Evolutionary conservation across 805 yeast species (phyloP), one percentile per base, ranked within the genome.

Genomic region (Starmerella floris): DNA sequence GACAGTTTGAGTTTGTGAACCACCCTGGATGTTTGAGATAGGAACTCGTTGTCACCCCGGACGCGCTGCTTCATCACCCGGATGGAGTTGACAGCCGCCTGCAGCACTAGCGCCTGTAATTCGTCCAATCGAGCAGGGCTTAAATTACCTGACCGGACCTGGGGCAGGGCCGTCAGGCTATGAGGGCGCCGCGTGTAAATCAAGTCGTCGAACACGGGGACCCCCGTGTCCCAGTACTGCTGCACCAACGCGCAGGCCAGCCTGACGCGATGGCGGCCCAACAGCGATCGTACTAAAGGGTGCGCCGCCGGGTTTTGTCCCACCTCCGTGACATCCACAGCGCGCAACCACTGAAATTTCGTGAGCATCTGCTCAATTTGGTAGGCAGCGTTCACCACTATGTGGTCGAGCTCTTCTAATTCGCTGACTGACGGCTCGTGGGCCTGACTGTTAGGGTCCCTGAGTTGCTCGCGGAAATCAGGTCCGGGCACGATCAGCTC

Each of bases 171-270:
- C 19, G 48, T 46, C 6, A 45, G 37, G 17, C 50, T 41, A 21
- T 44, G 49, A 34, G 47, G 47, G 30, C 43, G 35, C 6, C 49
- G 40, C 9, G 45, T 73, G 9, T 64, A 60, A 8, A 67, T 48
- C 3, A 82, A 68, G 35, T 76, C 69, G 43, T 79, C 76, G 35
- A 83, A 69, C 2, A 80, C 47, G 3, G 64, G 58, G n/a, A 77
- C 57, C 33, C 70, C 60, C 0, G 73, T 72, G 4, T 65, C 46
- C 23, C 67, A 60, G 49, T 79, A 65, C 32, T 75, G 58, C 1
- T 77, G 60, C 55, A 77, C 77, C 45, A 83, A 58, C 46, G 67
- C 66, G 0, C 82, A 65, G 1, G 83, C 83, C 21, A 83, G 57
- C 40, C 42, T 13, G 15, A 40, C n/a, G 2, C 42, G 42, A 25